Base-by-base conservation (phyloP, 2,329 filamentous ascomycete genomes). In the Fusarium sp. region DNA sequence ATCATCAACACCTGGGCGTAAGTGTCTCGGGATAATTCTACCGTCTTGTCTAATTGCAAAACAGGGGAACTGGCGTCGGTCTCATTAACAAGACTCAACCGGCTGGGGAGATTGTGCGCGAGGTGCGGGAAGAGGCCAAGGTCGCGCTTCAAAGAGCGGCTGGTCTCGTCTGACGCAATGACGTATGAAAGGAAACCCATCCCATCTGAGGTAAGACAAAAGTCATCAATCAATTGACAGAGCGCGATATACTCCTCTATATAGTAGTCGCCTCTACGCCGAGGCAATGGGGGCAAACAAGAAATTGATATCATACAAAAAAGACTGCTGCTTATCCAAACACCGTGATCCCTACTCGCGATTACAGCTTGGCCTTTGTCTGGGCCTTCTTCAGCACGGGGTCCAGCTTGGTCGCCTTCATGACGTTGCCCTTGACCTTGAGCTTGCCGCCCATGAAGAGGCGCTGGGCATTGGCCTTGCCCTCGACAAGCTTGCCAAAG, bases 371-470 rank as follows among this genome's bases (percentile, higher is more conserved):
- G 78, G 94, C 90, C 89, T 94, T 94, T 80, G 86, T 88, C 87
- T 95, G 93, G 40, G 94, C 93, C 89, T 95, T 97, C 89, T 95
- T 95, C 75, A 98, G 86, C 80, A 98, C 93, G 45, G 95, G 94
- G 85, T 98, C 95, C 85, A 98, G 91, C 91, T 97, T 98, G 70
- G 95, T 98, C 40, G 97, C 94, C 91, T 98, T 98, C 96, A 98
- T 98, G 71, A 98, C 91, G 83, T 98, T 95, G 74, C 97, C 97
- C 91, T 95, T 97, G 82, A 98, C 91, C 93, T 98, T 99, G 81
- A 99, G 89, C 89, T 98, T 98, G 80, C 97, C 97, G n/a, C 91
- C 91, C 96, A 99, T 98, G 87, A 98, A 98, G 74, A 99, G 87
- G 78, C 92, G 92, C 89, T 99, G 97, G 66, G 97, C 95, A 82